Evolutionary conservation across 768 basidiomycete species (phyloP), one percentile per base, ranked within the genome.

Genomic region (Hypsizygus marmoreus): DNA sequence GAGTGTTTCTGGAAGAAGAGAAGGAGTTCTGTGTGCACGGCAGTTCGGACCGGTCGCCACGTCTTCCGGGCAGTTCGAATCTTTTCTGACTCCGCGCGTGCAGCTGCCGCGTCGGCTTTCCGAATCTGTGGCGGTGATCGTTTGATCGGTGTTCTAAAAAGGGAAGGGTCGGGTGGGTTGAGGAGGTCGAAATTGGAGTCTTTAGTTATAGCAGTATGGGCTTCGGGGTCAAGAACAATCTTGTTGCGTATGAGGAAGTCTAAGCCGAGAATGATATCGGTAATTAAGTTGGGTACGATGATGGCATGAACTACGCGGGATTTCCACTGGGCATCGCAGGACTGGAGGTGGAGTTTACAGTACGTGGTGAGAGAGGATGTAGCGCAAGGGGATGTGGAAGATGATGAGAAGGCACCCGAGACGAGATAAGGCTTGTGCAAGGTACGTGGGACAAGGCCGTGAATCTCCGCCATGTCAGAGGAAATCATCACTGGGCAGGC

Each of bases 171-270:
- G 5, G 59, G 3, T 16, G 48, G 7, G 45, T 55, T 4, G 45
- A 58, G 1, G 35, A 43, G 1, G 5, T 62, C 13, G 28, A 60
- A 33, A 45, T 48, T 13, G 37, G 41, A 13, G 3, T 12, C 14
- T 17, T 45, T 45, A 23, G 32, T 30, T 1, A 40, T 20, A 14
- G 14, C 40, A 22, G 26, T 29, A 6, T n/a, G 37, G 10, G 35
- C 41, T 2, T 43, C 31, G 16, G 39, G 22, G 29, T 35, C 26
- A 13, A 23, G 3, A 8, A 39, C 9, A 36, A 53, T 19, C 30
- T 31, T 2, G 37, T 34, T 34, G 30, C 34, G 8, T 6, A 45
- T 12, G 11, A 61, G 5, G 13, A 33, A 2, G 5, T 34, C 25
- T 2, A 48, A 20, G 13, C 47, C 47, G 3, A 48, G 35, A 14